These are phyloP conservation scores for Vigna unguiculata DNA, from an alignment of 306 rosid species.

Conservation along the genomic window DNA sequence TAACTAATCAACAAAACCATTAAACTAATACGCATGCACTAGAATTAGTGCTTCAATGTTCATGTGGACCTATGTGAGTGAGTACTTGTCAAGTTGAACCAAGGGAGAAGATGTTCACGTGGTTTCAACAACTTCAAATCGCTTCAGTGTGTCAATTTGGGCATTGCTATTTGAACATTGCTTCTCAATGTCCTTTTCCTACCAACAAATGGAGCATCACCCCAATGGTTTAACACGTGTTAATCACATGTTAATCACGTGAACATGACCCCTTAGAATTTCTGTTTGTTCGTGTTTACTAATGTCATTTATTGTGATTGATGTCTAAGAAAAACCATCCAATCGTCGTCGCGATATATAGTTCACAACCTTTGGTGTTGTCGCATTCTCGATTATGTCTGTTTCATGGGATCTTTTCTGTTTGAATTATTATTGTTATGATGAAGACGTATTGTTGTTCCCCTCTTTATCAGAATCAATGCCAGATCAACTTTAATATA, in stretches of 20 bases:
- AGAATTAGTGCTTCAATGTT: not conserved
- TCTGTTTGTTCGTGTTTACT: not conserved
- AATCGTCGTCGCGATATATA: not conserved
- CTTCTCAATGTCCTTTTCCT: not conserved
- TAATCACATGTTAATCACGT: slow-evolving; percentile 24
- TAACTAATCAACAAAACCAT: too few relatives aligned
- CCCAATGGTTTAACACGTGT: slow-evolving; percentile 27
- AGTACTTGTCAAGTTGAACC: not conserved
- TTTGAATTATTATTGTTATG: not conserved
- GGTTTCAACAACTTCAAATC: slow-evolving; percentile 15
- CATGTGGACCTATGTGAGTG: not conserved
- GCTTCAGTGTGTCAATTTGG: not conserved
- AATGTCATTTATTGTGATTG: not conserved
- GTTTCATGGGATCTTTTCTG: slow-evolving; percentile 23
- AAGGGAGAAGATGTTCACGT: slow-evolving; percentile 28
- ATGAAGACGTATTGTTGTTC: not conserved
- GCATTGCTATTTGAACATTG: not conserved
- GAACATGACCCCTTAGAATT: slow-evolving; percentile 10
- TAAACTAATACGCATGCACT: too few relatives aligned
- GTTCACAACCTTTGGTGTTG: not conserved
- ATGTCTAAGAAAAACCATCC: not conserved
- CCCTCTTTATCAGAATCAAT: not conserved
- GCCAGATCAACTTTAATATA: not conserved
- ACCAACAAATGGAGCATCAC: slow-evolving; percentile 9
- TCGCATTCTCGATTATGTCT: not conserved